phyloP scores from a whole-genome alignment of 1,284 basidiomycete species.

The Violaceomyces palustris region DNA sequence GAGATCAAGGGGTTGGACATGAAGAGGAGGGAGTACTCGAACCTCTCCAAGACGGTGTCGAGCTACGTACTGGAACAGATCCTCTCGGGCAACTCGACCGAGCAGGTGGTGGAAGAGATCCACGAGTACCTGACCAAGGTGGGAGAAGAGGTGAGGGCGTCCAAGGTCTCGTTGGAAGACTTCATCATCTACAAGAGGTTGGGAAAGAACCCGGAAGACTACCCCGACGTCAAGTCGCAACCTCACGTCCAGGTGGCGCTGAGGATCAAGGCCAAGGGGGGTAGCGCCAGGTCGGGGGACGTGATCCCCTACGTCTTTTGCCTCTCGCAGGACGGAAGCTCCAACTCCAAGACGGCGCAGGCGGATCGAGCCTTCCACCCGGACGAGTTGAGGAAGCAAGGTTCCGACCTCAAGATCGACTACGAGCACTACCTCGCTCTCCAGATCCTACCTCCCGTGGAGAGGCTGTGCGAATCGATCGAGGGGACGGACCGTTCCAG shows the following conservation, averaged over 20 bases:
- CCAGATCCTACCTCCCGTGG: conserved; percentile 89
- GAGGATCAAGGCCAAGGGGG: conserved; percentile 79
- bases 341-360: conserved; percentile 67
- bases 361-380: conserved; percentile 89
- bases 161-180: conserved; percentile 77
- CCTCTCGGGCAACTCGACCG: conserved; percentile 83
- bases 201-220: conserved; percentile 60
- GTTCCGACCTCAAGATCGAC: conserved; percentile 39
- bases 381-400: conserved; percentile 72
- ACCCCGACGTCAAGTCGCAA: conserved; percentile 87
- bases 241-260: conserved; percentile 96
- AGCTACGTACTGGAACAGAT: conserved; percentile 67
- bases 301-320: conserved; percentile 97
- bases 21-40: conserved; percentile 94
- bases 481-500: conserved; percentile 88
- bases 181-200: conserved; percentile 69
- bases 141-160: conserved; percentile 69
- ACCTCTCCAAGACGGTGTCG: conserved; percentile 84
- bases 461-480: conserved; percentile 90
- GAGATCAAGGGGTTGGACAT: conserved; percentile 98
- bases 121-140: conserved; percentile 81
- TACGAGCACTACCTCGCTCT: conserved; percentile 86
- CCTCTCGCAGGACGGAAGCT: conserved; percentile 67
- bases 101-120: conserved; percentile 81
- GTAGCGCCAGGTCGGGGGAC: conserved; percentile 75